Evolutionary conservation across 2,329 filamentous ascomycete species (phyloP).

Genomic region (Alternaria panax): DNA sequence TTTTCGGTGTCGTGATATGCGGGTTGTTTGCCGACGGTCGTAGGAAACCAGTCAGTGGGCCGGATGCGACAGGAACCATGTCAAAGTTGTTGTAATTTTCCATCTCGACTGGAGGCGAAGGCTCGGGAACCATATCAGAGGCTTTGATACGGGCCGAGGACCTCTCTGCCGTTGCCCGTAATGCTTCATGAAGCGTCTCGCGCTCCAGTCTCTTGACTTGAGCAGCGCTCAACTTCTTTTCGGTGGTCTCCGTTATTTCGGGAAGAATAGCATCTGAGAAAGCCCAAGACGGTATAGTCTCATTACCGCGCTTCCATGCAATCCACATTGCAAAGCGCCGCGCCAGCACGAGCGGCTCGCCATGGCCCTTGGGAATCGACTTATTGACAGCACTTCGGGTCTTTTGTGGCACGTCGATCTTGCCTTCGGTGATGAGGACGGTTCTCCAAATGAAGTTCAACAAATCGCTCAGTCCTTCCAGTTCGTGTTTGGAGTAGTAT

Average conservation of each 20-base stretch:
- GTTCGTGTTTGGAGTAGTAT: constrained; percentile 69
- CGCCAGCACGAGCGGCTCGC: constrained; percentile 67
- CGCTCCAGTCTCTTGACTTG: constrained; percentile 65
- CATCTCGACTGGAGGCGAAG: constrained; percentile 20
- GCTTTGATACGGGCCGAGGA: constrained; percentile 50
- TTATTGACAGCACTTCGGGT: constrained; percentile 66
- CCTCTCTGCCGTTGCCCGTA: constrained; percentile 53
- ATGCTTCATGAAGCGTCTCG: constrained; percentile 56
- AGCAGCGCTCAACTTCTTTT: constrained; percentile 64
- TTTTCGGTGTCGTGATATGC: constrained; percentile 60
- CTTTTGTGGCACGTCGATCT: constrained; percentile 67
- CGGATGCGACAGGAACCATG: constrained; percentile 22
- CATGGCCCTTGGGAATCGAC: constrained; percentile 68
- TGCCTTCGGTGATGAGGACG: constrained; percentile 67
- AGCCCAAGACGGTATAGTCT: constrained; percentile 68
- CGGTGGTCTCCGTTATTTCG: constrained; percentile 44
- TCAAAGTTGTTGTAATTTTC: constrained; percentile 24
- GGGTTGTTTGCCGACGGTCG: constrained; percentile 47
- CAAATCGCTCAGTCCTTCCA: constrained; percentile 67
- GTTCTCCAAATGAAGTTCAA: constrained; percentile 68
- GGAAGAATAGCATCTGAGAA: constrained; percentile 63
- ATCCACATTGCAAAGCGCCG: constrained; percentile 70
- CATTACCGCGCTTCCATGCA: constrained; percentile 72
- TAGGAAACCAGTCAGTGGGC: constrained; percentile 43
- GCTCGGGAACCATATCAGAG: constrained; percentile 24